Conservation (phyloP, 805 yeast genomes). For the Suhomyces pyralidae region DNA sequence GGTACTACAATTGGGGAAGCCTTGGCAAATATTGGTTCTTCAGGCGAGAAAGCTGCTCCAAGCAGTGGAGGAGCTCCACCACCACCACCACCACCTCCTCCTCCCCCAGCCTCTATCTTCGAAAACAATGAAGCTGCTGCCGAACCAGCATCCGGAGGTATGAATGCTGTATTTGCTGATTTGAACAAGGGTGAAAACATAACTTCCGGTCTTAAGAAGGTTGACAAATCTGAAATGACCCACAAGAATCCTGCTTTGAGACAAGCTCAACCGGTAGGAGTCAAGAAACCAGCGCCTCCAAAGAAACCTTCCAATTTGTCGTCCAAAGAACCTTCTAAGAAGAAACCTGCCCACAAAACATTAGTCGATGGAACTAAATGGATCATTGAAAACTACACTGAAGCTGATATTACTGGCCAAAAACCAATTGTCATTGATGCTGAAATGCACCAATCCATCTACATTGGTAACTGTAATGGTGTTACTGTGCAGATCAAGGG, state of each 20-base stretch:
- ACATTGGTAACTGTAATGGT: slow-evolving; percentile 76
- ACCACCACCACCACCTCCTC: slow-evolving; percentile 88
- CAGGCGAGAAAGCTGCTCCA: slow-evolving; percentile 14
- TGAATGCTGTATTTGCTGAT: slow-evolving; percentile 89
- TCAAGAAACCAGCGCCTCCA: slow-evolving; percentile 71
- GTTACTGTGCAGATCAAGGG: slow-evolving; percentile 82
- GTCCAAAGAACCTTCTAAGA: slow-evolving; percentile 41
- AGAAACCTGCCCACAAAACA: slow-evolving; percentile 53
- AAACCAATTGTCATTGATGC: slow-evolving; percentile 71
- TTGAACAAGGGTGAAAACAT: slow-evolving; percentile 81
- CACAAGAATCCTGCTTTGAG: slow-evolving; percentile 87
- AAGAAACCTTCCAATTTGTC: slow-evolving; percentile 72
- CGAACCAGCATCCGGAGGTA: slow-evolving; percentile 42
- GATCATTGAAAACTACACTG: slow-evolving; percentile 78
- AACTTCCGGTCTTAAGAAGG: slow-evolving; percentile 85
- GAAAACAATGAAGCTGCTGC: slow-evolving; percentile 20
- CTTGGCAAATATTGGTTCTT: slow-evolving; percentile 21
- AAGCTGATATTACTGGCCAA: slow-evolving; percentile 38
- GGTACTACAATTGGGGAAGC: slow-evolving; percentile 59
- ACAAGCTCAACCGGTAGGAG: slow-evolving; percentile 42
- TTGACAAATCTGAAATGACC: slow-evolving; percentile 90
- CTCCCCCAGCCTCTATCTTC: slow-evolving; percentile 72
- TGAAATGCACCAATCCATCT: slow-evolving; percentile 82
- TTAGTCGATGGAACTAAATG: slow-evolving; percentile 79
- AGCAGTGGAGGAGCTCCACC: slow-evolving; percentile 17